Evolutionary conservation across 805 yeast genomes (phyloP), one percentile per base, ranked within the genome.

Genomic region (Candida morakotiae): DNA sequence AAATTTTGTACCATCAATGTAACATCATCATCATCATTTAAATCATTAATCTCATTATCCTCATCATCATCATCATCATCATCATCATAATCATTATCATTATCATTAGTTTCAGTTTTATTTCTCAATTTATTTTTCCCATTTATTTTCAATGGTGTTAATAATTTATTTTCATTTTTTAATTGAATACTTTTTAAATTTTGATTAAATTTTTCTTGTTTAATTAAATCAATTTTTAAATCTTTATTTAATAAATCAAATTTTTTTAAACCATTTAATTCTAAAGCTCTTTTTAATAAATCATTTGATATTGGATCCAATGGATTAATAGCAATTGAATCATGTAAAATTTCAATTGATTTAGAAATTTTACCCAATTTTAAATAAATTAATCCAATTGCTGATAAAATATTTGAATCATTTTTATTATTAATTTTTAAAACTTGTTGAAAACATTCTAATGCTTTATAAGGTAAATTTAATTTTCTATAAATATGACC

Each of bases 261-360:
- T 60, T 47, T 32, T 32, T 24, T 32, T 17, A 16, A 24, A 11
- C 28, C 13, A 55, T 82, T 83, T 20, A 73, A 65, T 42, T 81
- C 88, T 34, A 83, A 62, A 3, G 98, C 96, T 44, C 94, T 73
- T 46, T 77, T 77, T 42, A 93, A 64, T 31, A 93, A 60, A 51
- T 91, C 97, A 9, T 78, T 67, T 0, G 97, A 93, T 13, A 88
- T 83, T 0, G 91, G 83, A 55, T 91, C 96, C 28, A 79, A 73
- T 1, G 95, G 89, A 8, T 78, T 62, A 3, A 89, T 61, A 0
- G 94, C 84, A 38, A 93, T 65, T 0, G 96, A 91, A 48, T 77
- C 80, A 55, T 91, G 96, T 37, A 93, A 65, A 21, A 74, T 69
- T 44, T 81, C 84, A 26, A 91, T 80, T 0, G 97, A 91, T 45